Percentiles rank a stretch among this genome's conserved stretches.
Conservation (phyloP, 139 green algal genomes). For the Picochlorum sp. region DNA sequence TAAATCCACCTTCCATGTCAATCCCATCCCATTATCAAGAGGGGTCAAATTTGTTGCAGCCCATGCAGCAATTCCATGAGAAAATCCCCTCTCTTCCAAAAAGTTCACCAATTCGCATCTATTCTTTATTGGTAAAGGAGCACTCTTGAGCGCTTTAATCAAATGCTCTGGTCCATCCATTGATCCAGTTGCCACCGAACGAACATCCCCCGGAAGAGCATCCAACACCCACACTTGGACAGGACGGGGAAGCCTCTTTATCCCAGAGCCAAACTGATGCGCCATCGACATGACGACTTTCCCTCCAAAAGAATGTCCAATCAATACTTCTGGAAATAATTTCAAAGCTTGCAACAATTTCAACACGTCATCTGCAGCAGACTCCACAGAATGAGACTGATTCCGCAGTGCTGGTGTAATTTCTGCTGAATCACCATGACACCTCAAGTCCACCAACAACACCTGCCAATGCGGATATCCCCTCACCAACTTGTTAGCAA, state of each 20-base stretch:
- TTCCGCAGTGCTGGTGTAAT: slow-evolving; percentile 10
- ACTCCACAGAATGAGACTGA: slow-evolving; percentile 49
- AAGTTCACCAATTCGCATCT: slow-evolving; percentile 41
- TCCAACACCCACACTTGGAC: slow-evolving; percentile 91
- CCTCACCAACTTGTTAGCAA: slow-evolving; percentile 64
- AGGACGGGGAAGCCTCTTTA: slow-evolving; percentile 53
- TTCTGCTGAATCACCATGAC: slow-evolving; percentile 76
- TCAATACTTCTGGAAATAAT: slow-evolving; percentile 79
- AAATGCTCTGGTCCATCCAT: slow-evolving; percentile 68
- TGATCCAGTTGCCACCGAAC: slow-evolving; percentile 31
- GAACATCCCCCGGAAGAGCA: slow-evolving; percentile 71
- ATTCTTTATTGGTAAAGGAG: slow-evolving; percentile 51
- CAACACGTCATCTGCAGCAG: slow-evolving; percentile 63
- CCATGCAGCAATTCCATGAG: slow-evolving; percentile 50
- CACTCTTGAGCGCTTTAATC: slow-evolving; percentile 55
- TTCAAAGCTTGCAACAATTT: slow-evolving; percentile 62
- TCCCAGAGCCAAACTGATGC: slow-evolving; percentile 58
- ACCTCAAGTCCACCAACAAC: slow-evolving; percentile 84
- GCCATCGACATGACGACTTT: slow-evolving; percentile 89
- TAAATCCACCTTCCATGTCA: slow-evolving; percentile 83
- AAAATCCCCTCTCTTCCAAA: slow-evolving; percentile 35
- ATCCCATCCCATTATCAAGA: slow-evolving; percentile 19
- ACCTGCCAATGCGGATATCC: slow-evolving; percentile 79
- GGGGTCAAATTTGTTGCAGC: slow-evolving; percentile 65
- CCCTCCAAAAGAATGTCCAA: slow-evolving; percentile 89